These are phyloP conservation scores for Trichophyton benhamiae DNA, from an alignment of 2,329 filamentous ascomycete genomes.

Conservation along the genomic window DNA sequence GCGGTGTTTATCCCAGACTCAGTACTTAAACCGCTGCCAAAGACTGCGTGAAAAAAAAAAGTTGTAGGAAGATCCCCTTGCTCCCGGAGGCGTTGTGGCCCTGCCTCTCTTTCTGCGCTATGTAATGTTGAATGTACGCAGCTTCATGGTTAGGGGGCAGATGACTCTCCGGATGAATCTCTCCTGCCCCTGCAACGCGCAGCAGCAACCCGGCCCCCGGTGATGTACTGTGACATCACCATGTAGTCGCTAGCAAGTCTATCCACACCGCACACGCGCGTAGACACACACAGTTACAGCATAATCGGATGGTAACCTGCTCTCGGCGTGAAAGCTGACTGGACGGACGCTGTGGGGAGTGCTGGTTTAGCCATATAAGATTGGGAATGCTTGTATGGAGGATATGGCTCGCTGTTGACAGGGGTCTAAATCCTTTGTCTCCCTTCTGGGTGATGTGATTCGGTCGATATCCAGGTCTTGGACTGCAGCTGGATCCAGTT, in stretches of 20 bases:
- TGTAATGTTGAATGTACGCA: not conserved
- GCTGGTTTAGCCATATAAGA: not conserved
- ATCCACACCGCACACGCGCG: not conserved
- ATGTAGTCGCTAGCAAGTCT: not conserved
- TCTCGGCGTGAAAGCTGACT: not conserved
- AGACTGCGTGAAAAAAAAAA: not conserved
- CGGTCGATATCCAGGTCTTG: not conserved
- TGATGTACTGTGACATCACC: not conserved
- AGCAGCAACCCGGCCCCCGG: not conserved
- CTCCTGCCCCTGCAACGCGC: not conserved
- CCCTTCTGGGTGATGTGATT: not conserved
- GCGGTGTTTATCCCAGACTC: not conserved
- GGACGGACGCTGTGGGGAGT: constrained; percentile 3
- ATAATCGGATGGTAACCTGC: not conserved
- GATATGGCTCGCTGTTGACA: too few species aligned
- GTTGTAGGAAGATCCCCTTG: not conserved
- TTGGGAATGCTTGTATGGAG: not conserved
- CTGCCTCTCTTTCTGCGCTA: not conserved
- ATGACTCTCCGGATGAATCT: not conserved
- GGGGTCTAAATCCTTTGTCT: not conserved
- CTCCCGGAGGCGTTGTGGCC: not conserved
- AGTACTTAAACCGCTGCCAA: not conserved
- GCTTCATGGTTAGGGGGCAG: not conserved
- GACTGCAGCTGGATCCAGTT: too few species aligned
- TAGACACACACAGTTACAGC: not conserved